Base-by-base conservation (phyloP, 2,329 filamentous ascomycete species). In the Chaetomiaceae sp. region DNA sequence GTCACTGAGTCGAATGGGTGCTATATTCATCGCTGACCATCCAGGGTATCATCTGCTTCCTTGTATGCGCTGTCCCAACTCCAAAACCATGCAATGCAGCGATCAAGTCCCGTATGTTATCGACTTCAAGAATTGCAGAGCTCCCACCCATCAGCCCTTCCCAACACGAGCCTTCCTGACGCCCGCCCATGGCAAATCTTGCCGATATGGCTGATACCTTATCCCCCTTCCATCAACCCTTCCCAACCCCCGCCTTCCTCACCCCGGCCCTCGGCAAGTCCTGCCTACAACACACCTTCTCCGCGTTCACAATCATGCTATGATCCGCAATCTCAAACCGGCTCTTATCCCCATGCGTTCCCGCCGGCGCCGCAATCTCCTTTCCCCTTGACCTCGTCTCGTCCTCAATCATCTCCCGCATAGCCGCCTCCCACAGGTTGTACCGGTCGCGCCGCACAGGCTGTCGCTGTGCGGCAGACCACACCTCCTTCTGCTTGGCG, bases 261-360 rank as follows among this genome's bases (percentile, higher is more conserved):
- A 75, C 75, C 8, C 72, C 73, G n/a, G 70, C 63, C 27, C 77
- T 73, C 3, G 76, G 74, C 9, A 80, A 65, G 56, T 81, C 79
- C 57, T 79, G 79, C 37, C 82, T 76, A 39, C 76, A 71, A 56
- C 78, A 81, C 9, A 69, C 67, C 48, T 71, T 72, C 23, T 81
- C 78, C 2, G 79, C 75, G 58, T 85, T 83, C 31, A 85, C 82
- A 65, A 85, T 81, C 72, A 84, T 83, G 63, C 81, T 84, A 60
- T 82, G 76, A 54, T 85, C 82, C 2, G 81, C 79, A 61, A 79
- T 80, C 59, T 84, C 80, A 17, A 72, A 66, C 38, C 72, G 66
- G 25, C 71, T 71, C 14, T 67, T 67, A 29, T 61, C 63, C 56
- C 58, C 67, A 58, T 55, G 63, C 58, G 54, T 68, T 56, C 51